These are phyloP conservation scores for Populus alba DNA, from an alignment of 345 rosid species.

Conservation along the genomic window DNA sequence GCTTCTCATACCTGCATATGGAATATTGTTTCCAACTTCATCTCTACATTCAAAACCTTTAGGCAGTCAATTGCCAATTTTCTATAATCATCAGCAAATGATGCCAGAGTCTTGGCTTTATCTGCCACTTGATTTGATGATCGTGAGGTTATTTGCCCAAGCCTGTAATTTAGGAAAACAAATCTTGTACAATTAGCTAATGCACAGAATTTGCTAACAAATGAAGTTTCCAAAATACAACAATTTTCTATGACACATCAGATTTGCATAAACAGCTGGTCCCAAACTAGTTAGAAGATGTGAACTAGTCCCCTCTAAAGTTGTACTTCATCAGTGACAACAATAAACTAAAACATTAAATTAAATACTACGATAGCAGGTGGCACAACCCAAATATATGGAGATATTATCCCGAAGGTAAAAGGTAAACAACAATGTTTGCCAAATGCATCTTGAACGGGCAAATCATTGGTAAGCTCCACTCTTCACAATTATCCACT, in stretches of 20 bases:
- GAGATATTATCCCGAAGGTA: background rate
- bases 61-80: slow-evolving; percentile 94
- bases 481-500: background rate
- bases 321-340: background rate
- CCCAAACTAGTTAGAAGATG: background rate
- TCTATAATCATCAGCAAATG: slow-evolving; percentile 87
- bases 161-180: slow-evolving; percentile 44
- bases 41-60: slow-evolving; percentile 95
- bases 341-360: background rate
- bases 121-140: slow-evolving; percentile 52
- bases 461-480: background rate
- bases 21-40: slow-evolving; percentile 92
- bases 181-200: slow-evolving; percentile 12
- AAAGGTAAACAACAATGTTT: background rate
- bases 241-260: background rate
- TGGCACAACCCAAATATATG: background rate
- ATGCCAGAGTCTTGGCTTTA: slow-evolving; percentile 57
- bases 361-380: background rate
- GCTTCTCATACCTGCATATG: slow-evolving; percentile 75
- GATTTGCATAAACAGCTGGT: slow-evolving; percentile 10
- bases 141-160: slow-evolving; percentile 56
- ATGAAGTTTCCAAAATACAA: slow-evolving; percentile 8
- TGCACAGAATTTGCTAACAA: background rate
- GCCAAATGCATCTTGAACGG: background rate
- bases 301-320: background rate